These are phyloP conservation scores for Dipteronia sinensis DNA, from an alignment of 345 rosid species.

Conservation along the genomic window DNA sequence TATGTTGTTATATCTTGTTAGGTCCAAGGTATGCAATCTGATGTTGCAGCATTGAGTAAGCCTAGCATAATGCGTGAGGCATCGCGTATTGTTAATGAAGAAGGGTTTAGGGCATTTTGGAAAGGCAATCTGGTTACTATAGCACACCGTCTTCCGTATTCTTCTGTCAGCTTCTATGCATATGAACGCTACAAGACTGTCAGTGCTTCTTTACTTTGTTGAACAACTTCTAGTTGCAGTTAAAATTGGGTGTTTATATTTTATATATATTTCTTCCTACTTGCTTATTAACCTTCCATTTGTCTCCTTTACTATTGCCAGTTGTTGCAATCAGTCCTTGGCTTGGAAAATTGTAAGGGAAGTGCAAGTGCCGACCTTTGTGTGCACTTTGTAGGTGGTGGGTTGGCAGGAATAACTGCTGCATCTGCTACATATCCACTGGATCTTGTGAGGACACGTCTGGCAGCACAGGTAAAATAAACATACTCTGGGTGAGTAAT, in stretches of 20 bases:
- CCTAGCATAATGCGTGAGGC: slow-evolving; percentile 82
- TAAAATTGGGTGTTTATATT: not conserved
- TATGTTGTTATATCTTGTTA: slow-evolving; percentile 29
- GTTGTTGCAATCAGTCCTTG: slow-evolving; percentile 57
- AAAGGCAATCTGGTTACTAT: slow-evolving; percentile 92
- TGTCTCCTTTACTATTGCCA: slow-evolving; percentile 29
- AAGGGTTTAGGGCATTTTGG: slow-evolving; percentile 96
- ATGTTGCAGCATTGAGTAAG: slow-evolving; percentile 59
- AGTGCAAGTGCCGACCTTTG: slow-evolving; percentile 37
- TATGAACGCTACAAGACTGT: slow-evolving; percentile 78
- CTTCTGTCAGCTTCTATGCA: slow-evolving; percentile 78
- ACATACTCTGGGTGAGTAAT: not conserved
- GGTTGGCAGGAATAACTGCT: slow-evolving; percentile 94
- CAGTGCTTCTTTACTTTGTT: slow-evolving; percentile 21
- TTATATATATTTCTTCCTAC: not conserved
- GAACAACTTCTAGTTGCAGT: not conserved
- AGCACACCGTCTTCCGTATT: slow-evolving; percentile 90
- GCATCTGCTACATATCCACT: slow-evolving; percentile 88
- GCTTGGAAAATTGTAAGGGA: slow-evolving; percentile 38
- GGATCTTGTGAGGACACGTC: slow-evolving; percentile 97
- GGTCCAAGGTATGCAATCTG: slow-evolving; percentile 98
- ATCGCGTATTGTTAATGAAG: slow-evolving; percentile 75
- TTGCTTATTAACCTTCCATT: slow-evolving; percentile 6
- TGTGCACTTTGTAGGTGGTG: slow-evolving; percentile 84
- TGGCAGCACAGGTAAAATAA: slow-evolving; percentile 82